phyloP scores from a whole-genome alignment of 495 filamentous ascomycete species.

The Hypomontagnella monticulosa region DNA sequence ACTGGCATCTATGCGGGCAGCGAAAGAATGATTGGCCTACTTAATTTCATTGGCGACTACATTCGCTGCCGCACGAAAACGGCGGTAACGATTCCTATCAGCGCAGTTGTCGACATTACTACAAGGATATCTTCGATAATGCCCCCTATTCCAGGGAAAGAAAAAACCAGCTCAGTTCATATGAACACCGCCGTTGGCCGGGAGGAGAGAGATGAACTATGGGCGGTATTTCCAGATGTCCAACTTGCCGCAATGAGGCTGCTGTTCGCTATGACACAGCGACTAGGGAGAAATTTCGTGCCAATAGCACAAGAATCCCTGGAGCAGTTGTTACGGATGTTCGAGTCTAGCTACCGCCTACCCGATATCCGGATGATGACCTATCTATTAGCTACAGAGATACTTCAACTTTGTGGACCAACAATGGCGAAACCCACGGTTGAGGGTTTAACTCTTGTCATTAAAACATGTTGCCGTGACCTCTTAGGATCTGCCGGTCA shows the following conservation, averaged over 20 bases:
- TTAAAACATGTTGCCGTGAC: constrained; percentile 72
- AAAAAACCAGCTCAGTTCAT: constrained; percentile 51
- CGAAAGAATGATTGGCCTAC: constrained; percentile 70
- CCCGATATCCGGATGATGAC: constrained; percentile 65
- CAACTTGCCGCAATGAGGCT: constrained; percentile 73
- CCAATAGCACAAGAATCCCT: constrained; percentile 67
- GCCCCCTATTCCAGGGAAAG: constrained; percentile 55
- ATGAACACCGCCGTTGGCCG: constrained; percentile 74
- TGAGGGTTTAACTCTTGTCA: constrained; percentile 63
- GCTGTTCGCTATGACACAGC: constrained; percentile 60
- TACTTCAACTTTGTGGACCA: constrained; percentile 70
- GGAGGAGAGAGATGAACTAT: constrained; percentile 81
- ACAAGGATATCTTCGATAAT: constrained; percentile 74
- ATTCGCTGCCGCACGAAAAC: constrained; percentile 65
- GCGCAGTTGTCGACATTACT: constrained; percentile 69
- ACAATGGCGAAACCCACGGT: constrained; percentile 70
- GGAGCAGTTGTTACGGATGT: constrained; percentile 74
- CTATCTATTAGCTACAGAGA: constrained; percentile 64
- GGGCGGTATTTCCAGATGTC: constrained; percentile 73
- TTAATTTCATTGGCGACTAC: constrained; percentile 65
- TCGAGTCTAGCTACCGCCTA: constrained; percentile 67
- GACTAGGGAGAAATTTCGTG: constrained; percentile 62
- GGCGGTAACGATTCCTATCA: constrained; percentile 70
- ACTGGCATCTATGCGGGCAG: constrained; percentile 74
- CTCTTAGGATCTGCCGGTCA: constrained; percentile 60